Evolutionary conservation across 139 green algal species (phyloP), one percentile per base, ranked within the genome.

Genomic region (Chlamydomonas sp.): DNA sequence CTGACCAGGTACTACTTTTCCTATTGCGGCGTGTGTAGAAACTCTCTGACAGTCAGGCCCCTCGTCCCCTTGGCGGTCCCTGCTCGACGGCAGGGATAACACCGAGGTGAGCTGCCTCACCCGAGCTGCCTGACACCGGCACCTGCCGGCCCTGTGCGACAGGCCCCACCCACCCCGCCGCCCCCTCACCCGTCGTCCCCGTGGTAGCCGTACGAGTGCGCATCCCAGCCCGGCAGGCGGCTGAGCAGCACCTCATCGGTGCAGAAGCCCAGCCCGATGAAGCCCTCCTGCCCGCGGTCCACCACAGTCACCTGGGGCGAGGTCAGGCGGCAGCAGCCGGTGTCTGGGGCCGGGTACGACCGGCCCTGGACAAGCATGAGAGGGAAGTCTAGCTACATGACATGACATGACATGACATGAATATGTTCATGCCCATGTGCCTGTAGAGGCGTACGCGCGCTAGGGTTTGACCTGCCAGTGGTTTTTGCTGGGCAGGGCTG

Each of bases 151-250:
- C 31, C 31, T 49, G 31, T 49, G 3, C 17, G 57, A 57, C 73
- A n/a, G 20, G 20, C 73, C 20, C 73, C 31, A 7, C n/a, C 73
- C n/a, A 62, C 73, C 73, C 73, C 5, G n/a, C n/a, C 20, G 73
- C 73, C 9, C 4, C 73, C 20, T 12, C 16, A 68, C 10, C 90
- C 90, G 77, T 93, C 90, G 77, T 93, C 90, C 6, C 90, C 90
- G 63, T 93, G 90, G 78, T 93, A 93, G 60, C 90, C 89, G 76
- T 97, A 98, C 17, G 92, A 96, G 86, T 96, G 92, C 0, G 83
- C 62, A 78, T 98, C 96, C 96, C 96, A 98, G 12, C 96, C 96
- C 0, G 96, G 96, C 77, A 98, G 92, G 4, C 95, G 80, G 6
- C 92, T 86, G 74, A 96, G 87, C 49, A 94, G 91, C 1, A 98